phyloP scores from a whole-genome alignment of 2,329 filamentous ascomycete species.

The Hymenoscyphus linearis region DNA sequence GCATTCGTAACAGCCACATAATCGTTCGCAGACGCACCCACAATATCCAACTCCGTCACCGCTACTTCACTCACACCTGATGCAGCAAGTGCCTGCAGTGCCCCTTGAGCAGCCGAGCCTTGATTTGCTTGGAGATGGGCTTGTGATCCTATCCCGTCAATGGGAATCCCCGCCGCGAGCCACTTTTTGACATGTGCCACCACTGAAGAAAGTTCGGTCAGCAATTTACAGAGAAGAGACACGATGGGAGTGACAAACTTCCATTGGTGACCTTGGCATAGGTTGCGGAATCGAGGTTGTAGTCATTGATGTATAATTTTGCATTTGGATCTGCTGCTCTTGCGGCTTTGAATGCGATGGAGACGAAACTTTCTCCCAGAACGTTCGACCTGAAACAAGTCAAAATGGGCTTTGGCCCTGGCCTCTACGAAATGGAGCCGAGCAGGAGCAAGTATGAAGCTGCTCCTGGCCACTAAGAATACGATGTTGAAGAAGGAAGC shows the following conservation, averaged over 20 bases:
- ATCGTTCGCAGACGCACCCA: slow-evolving; percentile 19
- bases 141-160: slow-evolving; percentile 54
- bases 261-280: slow-evolving; percentile 55
- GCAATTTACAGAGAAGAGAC: not conserved
- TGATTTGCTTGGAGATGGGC: slow-evolving; percentile 16
- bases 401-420: too few species aligned
- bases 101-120: slow-evolving; percentile 11
- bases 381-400: slow-evolving; percentile 49
- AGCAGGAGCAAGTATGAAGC: too few species aligned
- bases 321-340: slow-evolving; percentile 59
- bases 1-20: slow-evolving; percentile 27
- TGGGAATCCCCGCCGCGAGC: slow-evolving; percentile 55
- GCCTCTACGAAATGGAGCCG: too few species aligned
- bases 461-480: too few species aligned
- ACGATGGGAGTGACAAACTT: slow-evolving; percentile 23
- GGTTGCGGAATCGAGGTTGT: slow-evolving; percentile 49
- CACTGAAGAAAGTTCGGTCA: slow-evolving; percentile 31
- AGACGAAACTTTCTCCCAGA: slow-evolving; percentile 64
- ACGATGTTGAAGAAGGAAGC: too few species aligned
- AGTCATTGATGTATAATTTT: slow-evolving; percentile 73
- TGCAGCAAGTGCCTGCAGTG: slow-evolving; percentile 35
- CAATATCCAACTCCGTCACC: slow-evolving; percentile 57
- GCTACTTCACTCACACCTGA: slow-evolving; percentile 50
- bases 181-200: slow-evolving; percentile 57
- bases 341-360: slow-evolving; percentile 65